Percentiles rank a stretch among this genome's conserved stretches.
phyloP scores from a whole-genome alignment of 148 eudicot genomes.

The Pharnaceum exiguum region DNA sequence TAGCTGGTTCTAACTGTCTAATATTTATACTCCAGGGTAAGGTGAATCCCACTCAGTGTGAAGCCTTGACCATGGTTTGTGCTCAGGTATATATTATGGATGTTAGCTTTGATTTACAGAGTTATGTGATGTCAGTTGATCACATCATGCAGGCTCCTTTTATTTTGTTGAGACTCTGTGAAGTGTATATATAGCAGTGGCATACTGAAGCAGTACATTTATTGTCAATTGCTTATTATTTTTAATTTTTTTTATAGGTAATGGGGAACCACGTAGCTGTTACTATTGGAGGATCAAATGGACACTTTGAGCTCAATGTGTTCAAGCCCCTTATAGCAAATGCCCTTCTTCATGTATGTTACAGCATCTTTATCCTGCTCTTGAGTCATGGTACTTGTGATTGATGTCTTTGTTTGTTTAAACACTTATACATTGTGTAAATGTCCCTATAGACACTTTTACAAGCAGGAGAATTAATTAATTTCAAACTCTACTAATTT shows the following conservation, averaged over 20 bases:
- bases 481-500: no score
- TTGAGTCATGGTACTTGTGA: neutral
- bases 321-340: conserved; percentile 95
- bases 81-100: conserved; percentile 61
- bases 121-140: neutral
- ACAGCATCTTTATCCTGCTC: neutral
- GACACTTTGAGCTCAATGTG: conserved; percentile 97
- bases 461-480: no score
- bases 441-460: no score
- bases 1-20: conserved; percentile 4
- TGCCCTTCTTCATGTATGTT: conserved; percentile 79
- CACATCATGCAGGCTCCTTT: no score
- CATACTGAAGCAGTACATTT: neutral
- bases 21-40: conserved; percentile 56
- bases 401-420: no score
- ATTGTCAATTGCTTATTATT: neutral
- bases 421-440: no score
- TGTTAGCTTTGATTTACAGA: neutral
- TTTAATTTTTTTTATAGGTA: conserved; percentile 46
- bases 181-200: no score
- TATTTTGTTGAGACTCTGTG: no score
- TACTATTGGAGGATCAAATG: conserved; percentile 94
- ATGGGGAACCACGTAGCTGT: conserved; percentile 97
- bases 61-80: conserved; percentile 98
- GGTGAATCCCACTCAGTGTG: conserved; percentile 98